These are phyloP conservation scores for Gaultheria prostrata DNA, from an alignment of 148 eudicot genomes.

Conservation along the genomic window DNA sequence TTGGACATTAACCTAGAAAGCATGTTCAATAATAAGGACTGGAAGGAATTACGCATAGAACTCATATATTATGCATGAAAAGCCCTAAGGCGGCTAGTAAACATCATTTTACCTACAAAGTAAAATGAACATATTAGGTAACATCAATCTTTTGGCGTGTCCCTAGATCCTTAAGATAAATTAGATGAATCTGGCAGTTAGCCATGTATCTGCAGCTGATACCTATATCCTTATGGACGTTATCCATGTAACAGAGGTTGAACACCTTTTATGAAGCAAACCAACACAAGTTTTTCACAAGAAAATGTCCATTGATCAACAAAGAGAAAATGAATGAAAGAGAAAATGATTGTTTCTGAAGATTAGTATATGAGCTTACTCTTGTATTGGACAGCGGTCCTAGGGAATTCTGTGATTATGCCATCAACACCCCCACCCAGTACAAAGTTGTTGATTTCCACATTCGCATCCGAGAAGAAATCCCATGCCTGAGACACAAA, in stretches of 20 bases:
- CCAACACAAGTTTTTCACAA: neutral
- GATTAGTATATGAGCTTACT: conserved; percentile 47
- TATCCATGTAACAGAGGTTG: neutral
- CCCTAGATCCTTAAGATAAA: neutral
- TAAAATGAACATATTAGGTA: neutral
- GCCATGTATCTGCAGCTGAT: neutral
- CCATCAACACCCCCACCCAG: conserved; percentile 53
- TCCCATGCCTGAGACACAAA: conserved; percentile 68
- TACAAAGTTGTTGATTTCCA: conserved; percentile 55
- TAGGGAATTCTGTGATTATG: conserved; percentile 72
- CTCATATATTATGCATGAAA: neutral
- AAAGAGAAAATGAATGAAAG: neutral
- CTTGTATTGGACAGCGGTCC: conserved; percentile 62
- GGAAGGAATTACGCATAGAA: no score
- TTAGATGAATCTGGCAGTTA: neutral
- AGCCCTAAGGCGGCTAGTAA: neutral
- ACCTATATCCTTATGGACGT: neutral
- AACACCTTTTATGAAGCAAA: neutral
- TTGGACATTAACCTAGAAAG: neutral
- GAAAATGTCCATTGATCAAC: neutral
- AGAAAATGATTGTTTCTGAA: neutral
- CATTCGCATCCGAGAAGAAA: conserved; percentile 72
- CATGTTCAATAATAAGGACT: neutral
- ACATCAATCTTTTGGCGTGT: neutral
- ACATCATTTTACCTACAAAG: neutral